Conservation (phyloP, 2,329 filamentous ascomycete species). For the Fusarium sororula region DNA sequence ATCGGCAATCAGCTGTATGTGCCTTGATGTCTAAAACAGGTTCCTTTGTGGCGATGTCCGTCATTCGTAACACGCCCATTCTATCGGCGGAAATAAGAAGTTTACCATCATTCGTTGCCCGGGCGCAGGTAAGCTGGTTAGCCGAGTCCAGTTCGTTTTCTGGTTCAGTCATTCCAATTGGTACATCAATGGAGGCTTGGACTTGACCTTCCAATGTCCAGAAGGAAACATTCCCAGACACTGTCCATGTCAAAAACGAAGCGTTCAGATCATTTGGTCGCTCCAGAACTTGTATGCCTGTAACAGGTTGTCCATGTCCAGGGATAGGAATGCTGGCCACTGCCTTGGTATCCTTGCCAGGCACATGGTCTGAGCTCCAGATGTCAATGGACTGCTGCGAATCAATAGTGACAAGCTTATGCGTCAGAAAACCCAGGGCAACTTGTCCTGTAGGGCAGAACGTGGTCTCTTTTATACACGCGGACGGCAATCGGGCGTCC, state of each 20-base stretch:
- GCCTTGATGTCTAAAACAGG: slow-evolving; percentile 80
- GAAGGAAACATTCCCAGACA: slow-evolving; percentile 79
- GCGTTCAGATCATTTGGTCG: slow-evolving; percentile 69
- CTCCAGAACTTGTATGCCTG: slow-evolving; percentile 76
- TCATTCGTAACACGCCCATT: slow-evolving; percentile 80
- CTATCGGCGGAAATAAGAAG: slow-evolving; percentile 86
- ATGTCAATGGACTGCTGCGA: slow-evolving; percentile 79
- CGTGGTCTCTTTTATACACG: slow-evolving; percentile 52
- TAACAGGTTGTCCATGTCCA: slow-evolving; percentile 70
- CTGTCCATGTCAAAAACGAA: slow-evolving; percentile 90
- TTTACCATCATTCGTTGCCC: slow-evolving; percentile 67
- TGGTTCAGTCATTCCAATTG: slow-evolving; percentile 69
- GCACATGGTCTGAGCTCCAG: slow-evolving; percentile 59
- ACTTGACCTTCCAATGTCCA: slow-evolving; percentile 81
- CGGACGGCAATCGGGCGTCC: slow-evolving; percentile 47
- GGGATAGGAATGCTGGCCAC: slow-evolving; percentile 65
- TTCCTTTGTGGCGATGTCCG: slow-evolving; percentile 69
- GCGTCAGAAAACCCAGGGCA: slow-evolving; percentile 73
- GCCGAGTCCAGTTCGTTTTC: slow-evolving; percentile 60
- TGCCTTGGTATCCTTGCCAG: slow-evolving; percentile 50
- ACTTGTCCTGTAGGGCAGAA: slow-evolving; percentile 60
- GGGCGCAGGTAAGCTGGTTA: slow-evolving; percentile 69
- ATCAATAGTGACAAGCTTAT: slow-evolving; percentile 79
- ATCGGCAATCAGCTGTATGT: slow-evolving; percentile 85
- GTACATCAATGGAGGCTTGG: slow-evolving; percentile 70